Percentiles rank a stretch among this genome's conserved stretches.
These are phyloP conservation scores for Beauveria pseudobassiana DNA, from an alignment of 2,329 filamentous ascomycete species.

Conservation along the genomic window DNA sequence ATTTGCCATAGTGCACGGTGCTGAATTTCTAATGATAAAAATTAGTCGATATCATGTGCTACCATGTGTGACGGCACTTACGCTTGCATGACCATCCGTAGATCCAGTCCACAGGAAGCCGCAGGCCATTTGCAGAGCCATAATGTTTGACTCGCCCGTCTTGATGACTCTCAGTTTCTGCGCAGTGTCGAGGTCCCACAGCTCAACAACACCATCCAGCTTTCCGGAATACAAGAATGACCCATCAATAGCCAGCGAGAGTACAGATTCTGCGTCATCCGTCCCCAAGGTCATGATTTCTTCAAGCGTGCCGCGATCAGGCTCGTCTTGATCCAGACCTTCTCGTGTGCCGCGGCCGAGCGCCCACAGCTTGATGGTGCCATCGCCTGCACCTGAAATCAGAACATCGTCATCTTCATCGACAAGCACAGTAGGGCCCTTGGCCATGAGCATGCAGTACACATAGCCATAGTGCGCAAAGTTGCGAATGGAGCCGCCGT, in stretches of 20 bases:
- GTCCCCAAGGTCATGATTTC: conserved; percentile 60
- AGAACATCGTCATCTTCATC: conserved; percentile 72
- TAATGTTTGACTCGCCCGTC: conserved; percentile 72
- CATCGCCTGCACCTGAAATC: conserved; percentile 87
- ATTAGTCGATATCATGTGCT: neutral
- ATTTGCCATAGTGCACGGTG: conserved; percentile 56
- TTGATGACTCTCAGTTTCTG: conserved; percentile 85
- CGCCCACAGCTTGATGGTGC: conserved; percentile 89
- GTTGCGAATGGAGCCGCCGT: conserved; percentile 69
- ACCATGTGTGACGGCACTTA: conserved; percentile 34
- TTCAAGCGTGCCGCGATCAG: conserved; percentile 52
- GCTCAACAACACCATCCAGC: conserved; percentile 77
- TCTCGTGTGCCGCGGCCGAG: conserved; percentile 32
- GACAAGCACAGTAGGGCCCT: conserved; percentile 58
- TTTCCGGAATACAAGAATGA: conserved; percentile 91
- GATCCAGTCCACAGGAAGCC: conserved; percentile 81
- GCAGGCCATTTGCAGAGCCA: conserved; percentile 78
- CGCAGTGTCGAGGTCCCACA: conserved; percentile 94
- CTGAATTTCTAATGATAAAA: conserved; percentile 48
- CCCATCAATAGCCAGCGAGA: conserved; percentile 80
- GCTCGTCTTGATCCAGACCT: conserved; percentile 27
- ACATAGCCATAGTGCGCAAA: conserved; percentile 96
- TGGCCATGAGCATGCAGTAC: conserved; percentile 87
- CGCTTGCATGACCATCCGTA: conserved; percentile 80
- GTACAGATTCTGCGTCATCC: conserved; percentile 55